Evolutionary conservation across 805 yeast genomes (phyloP).

Genomic region (Suhomyces prunicola): DNA sequence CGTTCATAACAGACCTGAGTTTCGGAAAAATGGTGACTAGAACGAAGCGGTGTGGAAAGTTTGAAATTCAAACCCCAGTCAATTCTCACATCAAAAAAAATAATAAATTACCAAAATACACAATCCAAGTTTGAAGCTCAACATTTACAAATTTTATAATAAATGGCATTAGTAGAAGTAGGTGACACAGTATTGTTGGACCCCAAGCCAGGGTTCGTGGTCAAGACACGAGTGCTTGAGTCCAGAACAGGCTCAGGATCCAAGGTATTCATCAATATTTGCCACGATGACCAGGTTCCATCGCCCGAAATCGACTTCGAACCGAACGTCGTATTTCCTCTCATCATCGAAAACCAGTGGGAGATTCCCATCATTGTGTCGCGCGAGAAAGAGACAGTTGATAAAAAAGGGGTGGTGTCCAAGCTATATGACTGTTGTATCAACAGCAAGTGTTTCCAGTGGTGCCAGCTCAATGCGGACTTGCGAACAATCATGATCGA

Average conservation of each 20-base stretch:
- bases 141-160: not conserved
- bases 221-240: constrained; percentile 55
- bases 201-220: constrained; percentile 72
- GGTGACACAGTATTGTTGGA: constrained; percentile 20
- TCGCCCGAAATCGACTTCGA: constrained; percentile 52
- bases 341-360: constrained; percentile 73
- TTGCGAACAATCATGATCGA: constrained; percentile 67
- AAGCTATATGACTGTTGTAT: constrained; percentile 79
- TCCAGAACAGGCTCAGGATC: constrained; percentile 32
- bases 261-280: constrained; percentile 77
- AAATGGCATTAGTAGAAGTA: constrained; percentile 9
- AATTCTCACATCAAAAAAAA: not conserved
- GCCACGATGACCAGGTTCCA: constrained; percentile 66
- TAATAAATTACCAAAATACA: not conserved
- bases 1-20: constrained; percentile 24
- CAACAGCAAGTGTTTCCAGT: constrained; percentile 56
- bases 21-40: not conserved
- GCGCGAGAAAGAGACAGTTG: constrained; percentile 50
- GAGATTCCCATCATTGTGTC: constrained; percentile 80
- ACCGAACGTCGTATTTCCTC: constrained; percentile 56
- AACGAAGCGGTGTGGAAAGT: not conserved
- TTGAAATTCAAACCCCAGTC: not conserved
- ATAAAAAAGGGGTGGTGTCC: constrained; percentile 67
- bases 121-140: not conserved
- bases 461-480: constrained; percentile 58